A percentile compares a stretch with the other conserved stretches of the same genome.
Conservation (phyloP, 768 basidiomycete genomes). For the Astraeus odoratus region DNA sequence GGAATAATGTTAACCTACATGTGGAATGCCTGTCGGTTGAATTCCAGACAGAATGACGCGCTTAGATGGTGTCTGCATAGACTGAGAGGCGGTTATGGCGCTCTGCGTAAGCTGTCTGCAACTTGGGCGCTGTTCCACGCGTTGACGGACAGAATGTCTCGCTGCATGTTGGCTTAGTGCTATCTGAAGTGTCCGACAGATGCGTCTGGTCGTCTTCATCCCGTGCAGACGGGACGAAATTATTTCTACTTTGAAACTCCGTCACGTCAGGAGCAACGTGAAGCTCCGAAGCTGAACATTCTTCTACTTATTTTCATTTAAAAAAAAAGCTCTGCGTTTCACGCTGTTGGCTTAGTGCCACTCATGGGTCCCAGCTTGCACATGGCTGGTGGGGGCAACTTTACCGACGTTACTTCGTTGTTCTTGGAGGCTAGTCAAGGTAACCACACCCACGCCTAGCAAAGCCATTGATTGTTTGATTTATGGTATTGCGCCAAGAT, state of each 20-base stretch:
- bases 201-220: too few relatives aligned
- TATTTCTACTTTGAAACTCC: conserved; percentile 33
- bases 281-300: too few relatives aligned
- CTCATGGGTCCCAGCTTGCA: too few relatives aligned
- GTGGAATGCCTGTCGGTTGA: conserved; percentile 88
- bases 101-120: conserved; percentile 2
- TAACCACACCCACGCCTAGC: conserved; percentile 21
- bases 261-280: conserved; percentile 3
- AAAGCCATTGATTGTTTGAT: conserved; percentile 1
- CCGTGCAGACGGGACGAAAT: too few relatives aligned
- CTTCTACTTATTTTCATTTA: too few relatives aligned
- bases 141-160: conserved; percentile 3
- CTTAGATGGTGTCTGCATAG: conserved; percentile 5
- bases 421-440: conserved; percentile 59
- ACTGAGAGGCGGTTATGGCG: conserved; percentile 2
- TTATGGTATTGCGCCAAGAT: conserved; percentile 32
- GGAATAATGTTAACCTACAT: conserved; percentile 43
- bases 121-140: not conserved
- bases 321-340: too few relatives aligned
- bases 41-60: conserved; percentile 82
- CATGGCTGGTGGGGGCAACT: conserved; percentile 53
- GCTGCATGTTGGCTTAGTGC: not conserved
- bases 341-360: too few relatives aligned
- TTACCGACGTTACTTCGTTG: conserved; percentile 55
- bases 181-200: too few relatives aligned